Evolutionary conservation across 768 basidiomycete genomes (phyloP).

Genomic region (Pulveroboletus sp.): DNA sequence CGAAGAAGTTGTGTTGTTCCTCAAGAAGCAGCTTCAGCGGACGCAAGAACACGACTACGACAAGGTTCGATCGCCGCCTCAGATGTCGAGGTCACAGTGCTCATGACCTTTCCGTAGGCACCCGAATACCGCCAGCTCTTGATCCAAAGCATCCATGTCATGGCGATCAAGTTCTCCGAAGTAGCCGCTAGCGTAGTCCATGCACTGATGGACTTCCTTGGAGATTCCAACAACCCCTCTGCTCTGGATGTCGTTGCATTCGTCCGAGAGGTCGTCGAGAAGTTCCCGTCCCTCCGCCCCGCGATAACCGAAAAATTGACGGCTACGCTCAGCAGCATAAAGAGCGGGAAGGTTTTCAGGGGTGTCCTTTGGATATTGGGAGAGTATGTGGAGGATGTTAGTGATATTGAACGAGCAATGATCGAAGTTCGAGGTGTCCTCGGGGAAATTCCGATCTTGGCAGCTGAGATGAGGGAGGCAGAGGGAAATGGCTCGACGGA

Average conservation of each 20-base stretch:
- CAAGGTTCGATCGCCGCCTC: constrained; percentile 50
- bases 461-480: constrained; percentile 81
- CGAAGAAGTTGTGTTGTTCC: constrained; percentile 91
- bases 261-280: constrained; percentile 91
- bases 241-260: constrained; percentile 93
- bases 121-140: constrained; percentile 93
- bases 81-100: not conserved
- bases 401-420: constrained; percentile 71
- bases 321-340: constrained; percentile 77
- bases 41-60: constrained; percentile 92
- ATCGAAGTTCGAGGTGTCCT: constrained; percentile 77
- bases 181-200: constrained; percentile 95
- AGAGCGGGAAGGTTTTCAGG: constrained; percentile 94
- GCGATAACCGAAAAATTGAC: constrained; percentile 85
- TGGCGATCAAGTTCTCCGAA: constrained; percentile 94
- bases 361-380: constrained; percentile 98
- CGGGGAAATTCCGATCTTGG: constrained; percentile 96
- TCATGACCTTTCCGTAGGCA: constrained; percentile 46
- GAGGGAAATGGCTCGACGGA: constrained; percentile 48
- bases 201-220: constrained; percentile 89
- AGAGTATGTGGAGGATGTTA: constrained; percentile 73
- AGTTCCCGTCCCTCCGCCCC: constrained; percentile 83
- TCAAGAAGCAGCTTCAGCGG: constrained; percentile 96
- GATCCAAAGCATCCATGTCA: constrained; percentile 95
- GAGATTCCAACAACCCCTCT: constrained; percentile 91